These are phyloP conservation scores for Globisporangium polare DNA, from an alignment of 352 stramenopile species.

Conservation along the genomic window DNA sequence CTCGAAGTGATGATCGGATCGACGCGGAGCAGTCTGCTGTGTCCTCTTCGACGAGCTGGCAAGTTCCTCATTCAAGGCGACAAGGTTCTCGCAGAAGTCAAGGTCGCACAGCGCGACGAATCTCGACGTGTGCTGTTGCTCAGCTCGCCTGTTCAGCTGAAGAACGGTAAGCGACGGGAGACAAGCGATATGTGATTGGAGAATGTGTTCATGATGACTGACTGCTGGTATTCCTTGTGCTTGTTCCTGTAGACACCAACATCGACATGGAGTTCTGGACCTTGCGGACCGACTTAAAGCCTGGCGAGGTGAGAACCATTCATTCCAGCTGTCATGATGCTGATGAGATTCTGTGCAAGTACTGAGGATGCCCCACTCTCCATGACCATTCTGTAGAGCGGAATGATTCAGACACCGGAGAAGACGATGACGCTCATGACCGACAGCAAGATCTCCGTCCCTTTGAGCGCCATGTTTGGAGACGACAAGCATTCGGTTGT, in stretches of 20 bases:
- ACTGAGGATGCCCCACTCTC: not conserved
- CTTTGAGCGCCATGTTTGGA: slow-evolving; percentile 75
- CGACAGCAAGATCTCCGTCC: slow-evolving; percentile 81
- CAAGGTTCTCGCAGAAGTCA: slow-evolving; percentile 82
- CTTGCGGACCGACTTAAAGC: slow-evolving; percentile 39
- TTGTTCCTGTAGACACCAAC: slow-evolving; percentile 42
- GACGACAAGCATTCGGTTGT: slow-evolving; percentile 78
- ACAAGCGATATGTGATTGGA: not conserved
- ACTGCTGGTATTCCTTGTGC: slow-evolving; percentile 5
- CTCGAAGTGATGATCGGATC: slow-evolving; percentile 80
- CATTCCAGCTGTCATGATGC: not conserved
- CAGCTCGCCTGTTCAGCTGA: slow-evolving; percentile 85
- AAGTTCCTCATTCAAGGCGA: slow-evolving; percentile 89
- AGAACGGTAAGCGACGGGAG: slow-evolving; percentile 69
- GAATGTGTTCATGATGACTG: not conserved
- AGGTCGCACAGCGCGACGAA: slow-evolving; percentile 84
- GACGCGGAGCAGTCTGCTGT: slow-evolving; percentile 70
- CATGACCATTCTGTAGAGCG: slow-evolving; percentile 21
- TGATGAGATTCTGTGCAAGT: not conserved
- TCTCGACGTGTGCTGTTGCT: slow-evolving; percentile 78
- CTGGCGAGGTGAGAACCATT: slow-evolving; percentile 35
- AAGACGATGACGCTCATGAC: slow-evolving; percentile 51
- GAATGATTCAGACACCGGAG: slow-evolving; percentile 29
- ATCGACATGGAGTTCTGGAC: slow-evolving; percentile 85
- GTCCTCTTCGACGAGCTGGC: slow-evolving; percentile 73